Evolutionary conservation across 2,329 filamentous ascomycete genomes (phyloP), one percentile per base, ranked within the genome.

Genomic region (Microcera coccophila): DNA sequence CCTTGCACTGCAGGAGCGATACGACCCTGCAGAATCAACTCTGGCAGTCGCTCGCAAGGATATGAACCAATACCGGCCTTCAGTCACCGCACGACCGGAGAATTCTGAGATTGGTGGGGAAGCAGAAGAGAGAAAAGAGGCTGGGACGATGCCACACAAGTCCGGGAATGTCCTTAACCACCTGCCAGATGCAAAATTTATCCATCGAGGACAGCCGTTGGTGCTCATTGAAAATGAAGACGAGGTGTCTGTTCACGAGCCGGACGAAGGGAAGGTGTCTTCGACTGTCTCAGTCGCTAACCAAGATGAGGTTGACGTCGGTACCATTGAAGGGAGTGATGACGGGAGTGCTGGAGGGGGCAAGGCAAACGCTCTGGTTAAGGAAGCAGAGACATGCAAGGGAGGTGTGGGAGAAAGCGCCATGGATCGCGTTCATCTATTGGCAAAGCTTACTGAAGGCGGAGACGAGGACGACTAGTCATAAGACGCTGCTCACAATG

Each of bases 1-100:
- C 12, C 55, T 69, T 21, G 63, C 57, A 4, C 50, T 51, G n/a
- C 55, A 59, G 3, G 49, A 48, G 14, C 47, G 40, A n/a, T 54
- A 57, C 35, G 50, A 55, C 19, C 54, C 53, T 9, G 53, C 49
- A 24, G 49, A 49, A 11, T 48, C 49, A 3, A 22, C 44, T 3
- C 29, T 53, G 4, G 52, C 38, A 8, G 52, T 44, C 15, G 46
- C 50, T 29, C 45, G 41, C 24, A 42, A 44, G 12, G 29, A n/a
- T 26, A 28, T 29, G 20, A 32, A 32, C 26, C n/a, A 39, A 19
- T 15, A 38, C 15, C 14, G 28, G 20, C 4, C 31, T 5, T 24
- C 20, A 12, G 15, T 39, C 19, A n/a, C 17, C 33, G 35, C 5
- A 19, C 38, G 24, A 16, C n/a, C 18, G 19, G 19, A 15, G n/a